phyloP scores from a whole-genome alignment of 805 yeast genomes.

The Metschnikowia kunwiensis region DNA sequence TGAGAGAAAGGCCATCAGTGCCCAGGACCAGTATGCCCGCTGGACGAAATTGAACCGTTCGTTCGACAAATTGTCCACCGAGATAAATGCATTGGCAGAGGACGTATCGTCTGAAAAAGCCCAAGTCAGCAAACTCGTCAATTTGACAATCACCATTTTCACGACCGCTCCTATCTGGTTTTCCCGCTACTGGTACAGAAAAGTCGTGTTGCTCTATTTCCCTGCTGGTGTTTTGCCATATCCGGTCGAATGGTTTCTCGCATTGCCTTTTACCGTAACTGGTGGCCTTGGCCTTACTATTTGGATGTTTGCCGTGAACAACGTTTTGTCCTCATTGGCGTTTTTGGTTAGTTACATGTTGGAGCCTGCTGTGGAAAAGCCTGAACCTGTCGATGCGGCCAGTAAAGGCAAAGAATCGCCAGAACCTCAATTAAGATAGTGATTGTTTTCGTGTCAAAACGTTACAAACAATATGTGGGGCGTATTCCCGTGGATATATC shows the following conservation, averaged over 20 bases:
- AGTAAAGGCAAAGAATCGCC: too few species aligned
- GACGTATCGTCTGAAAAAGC: constrained; percentile 36
- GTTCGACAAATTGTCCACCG: constrained; percentile 53
- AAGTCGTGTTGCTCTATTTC: constrained; percentile 53
- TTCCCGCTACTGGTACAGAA: constrained; percentile 52
- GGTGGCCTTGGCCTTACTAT: constrained; percentile 61
- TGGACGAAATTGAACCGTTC: constrained; percentile 91
- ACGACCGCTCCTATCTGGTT: constrained; percentile 49
- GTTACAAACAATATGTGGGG: too few species aligned
- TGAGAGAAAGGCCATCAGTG: constrained; percentile 61
- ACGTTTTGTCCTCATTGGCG: constrained; percentile 22
- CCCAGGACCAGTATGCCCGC: constrained; percentile 91
- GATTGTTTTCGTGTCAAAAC: too few species aligned
- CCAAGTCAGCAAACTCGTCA: constrained; percentile 31
- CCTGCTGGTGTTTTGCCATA: constrained; percentile 58
- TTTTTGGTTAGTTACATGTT: constrained; percentile 19
- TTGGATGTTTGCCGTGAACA: constrained; percentile 49
- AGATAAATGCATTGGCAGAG: constrained; percentile 45
- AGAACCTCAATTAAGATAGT: too few species aligned
- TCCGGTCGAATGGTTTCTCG: constrained; percentile 50
- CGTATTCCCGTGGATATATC: too few species aligned
- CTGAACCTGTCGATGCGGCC: too few species aligned
- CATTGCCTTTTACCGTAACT: constrained; percentile 60
- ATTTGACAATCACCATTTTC: constrained; percentile 30
- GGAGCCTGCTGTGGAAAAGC: constrained; percentile 18